Base-by-base conservation (phyloP, 352 stramenopile species). In the Globisporangium barbulae region DNA sequence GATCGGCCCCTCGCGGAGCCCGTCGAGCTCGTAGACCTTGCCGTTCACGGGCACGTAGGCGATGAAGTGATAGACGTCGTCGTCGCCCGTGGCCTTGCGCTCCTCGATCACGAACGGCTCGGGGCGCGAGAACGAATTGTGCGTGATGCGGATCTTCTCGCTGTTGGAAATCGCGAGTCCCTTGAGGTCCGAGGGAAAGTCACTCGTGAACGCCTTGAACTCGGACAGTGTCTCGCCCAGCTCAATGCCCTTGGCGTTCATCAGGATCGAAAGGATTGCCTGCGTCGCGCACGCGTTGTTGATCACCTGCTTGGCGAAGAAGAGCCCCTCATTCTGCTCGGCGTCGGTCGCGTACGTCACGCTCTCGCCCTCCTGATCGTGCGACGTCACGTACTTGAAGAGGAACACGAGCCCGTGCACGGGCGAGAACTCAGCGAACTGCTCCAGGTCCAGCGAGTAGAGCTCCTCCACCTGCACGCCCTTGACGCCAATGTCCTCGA, bases 61-160 rank as follows among this genome's bases (percentile, higher is more conserved):
- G n/a, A 99, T 86, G 79, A 99, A 99, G 73, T 99, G 97, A 75
- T 98, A 99, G 21, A 98, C 96, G 53, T 98, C 94, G 65, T 98
- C 92, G 55, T 97, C 79, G n/a, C 70, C 68, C 30, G 87, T 91
- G 30, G 73, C 77, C 52, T 88, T 90, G 41, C 80, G 67, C 63
- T 91, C 78, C 21, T 93, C 82, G 42, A 91, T 71, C 6, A 96
- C 78, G 39, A 97, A 96, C 3, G 83, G 84, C 64, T 96, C 88
- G 5, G 86, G 73, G 5, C 85, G 72, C 31, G 85, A 70, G 66
- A 95, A 96, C 17, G 81, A 88, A 68, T 96, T 96, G 68, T 96
- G 88, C 33, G 88, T 81, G 2, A 88, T 55, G 8, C 88, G 88
- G 63, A 97, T 96, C 65, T 76, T 83, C 53, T 96, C 86, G 63